Conservation (phyloP, 208 protist species). For the Herpetomonas tarakana region DNA sequence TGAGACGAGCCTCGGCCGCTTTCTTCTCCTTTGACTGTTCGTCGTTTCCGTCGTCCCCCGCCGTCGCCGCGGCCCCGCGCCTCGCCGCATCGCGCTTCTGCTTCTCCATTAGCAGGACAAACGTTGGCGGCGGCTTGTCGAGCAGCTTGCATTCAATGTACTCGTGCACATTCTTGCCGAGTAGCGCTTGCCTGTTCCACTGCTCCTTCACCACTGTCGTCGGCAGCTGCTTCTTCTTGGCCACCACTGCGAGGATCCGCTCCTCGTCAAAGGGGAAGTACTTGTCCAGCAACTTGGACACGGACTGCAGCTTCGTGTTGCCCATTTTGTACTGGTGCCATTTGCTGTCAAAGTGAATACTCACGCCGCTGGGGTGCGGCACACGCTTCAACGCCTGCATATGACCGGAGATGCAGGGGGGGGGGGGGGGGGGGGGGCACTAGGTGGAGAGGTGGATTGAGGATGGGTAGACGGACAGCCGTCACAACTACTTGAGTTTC, state of each 20-base stretch:
- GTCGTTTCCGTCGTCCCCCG: constrained; percentile 8
- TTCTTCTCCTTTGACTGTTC: constrained; percentile 6
- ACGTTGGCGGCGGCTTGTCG: constrained; percentile 60
- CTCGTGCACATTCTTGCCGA: constrained; percentile 88
- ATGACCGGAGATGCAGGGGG: background rate
- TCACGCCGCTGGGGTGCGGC: constrained; percentile 58
- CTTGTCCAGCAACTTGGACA: constrained; percentile 80
- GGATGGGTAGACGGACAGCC: too few species aligned
- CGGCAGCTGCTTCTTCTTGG: constrained; percentile 66
- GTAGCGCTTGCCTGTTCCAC: constrained; percentile 74
- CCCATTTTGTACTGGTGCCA: constrained; percentile 84
- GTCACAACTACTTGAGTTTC: too few species aligned
- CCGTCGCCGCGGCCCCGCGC: background rate
- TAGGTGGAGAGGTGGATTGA: too few species aligned
- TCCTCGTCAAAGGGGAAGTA: constrained; percentile 88
- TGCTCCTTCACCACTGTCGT: constrained; percentile 44
- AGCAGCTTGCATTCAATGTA: constrained; percentile 79
- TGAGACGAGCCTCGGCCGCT: background rate
- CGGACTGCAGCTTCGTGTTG: constrained; percentile 54
- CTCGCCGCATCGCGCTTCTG: constrained; percentile 14
- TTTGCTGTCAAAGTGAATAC: constrained; percentile 69
- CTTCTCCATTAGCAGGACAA: constrained; percentile 47
- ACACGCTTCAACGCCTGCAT: constrained; percentile 31
- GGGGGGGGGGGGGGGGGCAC: too few species aligned
- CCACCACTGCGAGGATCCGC: constrained; percentile 52